Evolutionary conservation across 352 stramenopile genomes (phyloP), one percentile per base, ranked within the genome.

Genomic region (Phytophthora ohioensis): DNA sequence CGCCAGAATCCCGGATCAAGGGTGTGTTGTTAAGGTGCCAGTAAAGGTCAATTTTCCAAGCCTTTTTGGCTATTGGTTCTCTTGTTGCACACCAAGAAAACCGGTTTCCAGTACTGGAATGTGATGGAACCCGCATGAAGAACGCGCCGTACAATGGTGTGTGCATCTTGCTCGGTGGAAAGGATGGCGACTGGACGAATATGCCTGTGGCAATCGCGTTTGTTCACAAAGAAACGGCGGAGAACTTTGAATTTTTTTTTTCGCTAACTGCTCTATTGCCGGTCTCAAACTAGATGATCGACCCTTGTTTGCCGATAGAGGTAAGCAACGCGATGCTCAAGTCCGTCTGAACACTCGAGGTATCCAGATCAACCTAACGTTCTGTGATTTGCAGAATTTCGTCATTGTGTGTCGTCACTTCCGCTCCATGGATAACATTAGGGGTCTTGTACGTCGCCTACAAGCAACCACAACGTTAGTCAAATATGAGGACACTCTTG

Each of bases 171-270:
- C 4, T 57, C 12, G 41, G 53, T 35, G 60, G 39, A 15, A 60
- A 60, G 6, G 32, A 60, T 55, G 59, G 49, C 2, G 7, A 60
- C 1, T 52, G 31, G 36, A 12, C 6, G 21, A 60, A 60, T 15
- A 60, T 60, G 0, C 59, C 59, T 0, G 32, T 17, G 17, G 31
- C 39, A 11, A 36, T 55, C 48, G 36, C 48, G 0, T 59, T 67
- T 5, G 31, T 67, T 3, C 57, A 57, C 12, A 64, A 64, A 32
- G 45, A 64, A 21, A 64, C 57, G 3, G 12, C 43, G 46, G 32
- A 55, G 6, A 62, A 42, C 31, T 62, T 62, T 32, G 41, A 48
- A 15, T 62, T 27, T 15, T 43, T 43, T 1, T 62, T 34, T 13
- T 30, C 0, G 21, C 21, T 27, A 53, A 62, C 34, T 53, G 55